Conservation (phyloP, 2,329 filamentous ascomycete species). For the Macrophomina phaseolina region DNA sequence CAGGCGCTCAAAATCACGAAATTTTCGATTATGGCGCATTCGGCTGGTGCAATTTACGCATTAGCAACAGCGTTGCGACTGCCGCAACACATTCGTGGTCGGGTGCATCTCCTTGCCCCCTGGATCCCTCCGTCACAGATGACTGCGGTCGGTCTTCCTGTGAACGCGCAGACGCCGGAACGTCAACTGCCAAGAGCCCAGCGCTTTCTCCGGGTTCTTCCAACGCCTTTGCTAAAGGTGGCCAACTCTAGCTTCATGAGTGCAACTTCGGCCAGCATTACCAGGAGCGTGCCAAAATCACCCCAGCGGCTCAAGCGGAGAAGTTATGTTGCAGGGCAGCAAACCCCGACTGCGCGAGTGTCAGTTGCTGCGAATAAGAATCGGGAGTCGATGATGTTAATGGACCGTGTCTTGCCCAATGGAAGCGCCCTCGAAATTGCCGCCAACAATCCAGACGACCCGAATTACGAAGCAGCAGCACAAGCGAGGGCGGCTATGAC, state of each 20-base stretch:
- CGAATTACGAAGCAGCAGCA: slow-evolving; percentile 39
- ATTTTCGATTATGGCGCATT: slow-evolving; percentile 95
- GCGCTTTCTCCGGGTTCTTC: slow-evolving; percentile 85
- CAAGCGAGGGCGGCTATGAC: slow-evolving; percentile 59
- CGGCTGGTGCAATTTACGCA: slow-evolving; percentile 96
- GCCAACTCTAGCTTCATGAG: slow-evolving; percentile 97
- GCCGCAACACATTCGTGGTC: slow-evolving; percentile 92
- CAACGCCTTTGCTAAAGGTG: slow-evolving; percentile 87
- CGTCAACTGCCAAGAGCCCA: slow-evolving; percentile 91
- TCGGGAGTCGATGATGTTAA: slow-evolving; percentile 55
- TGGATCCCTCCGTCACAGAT: slow-evolving; percentile 86
- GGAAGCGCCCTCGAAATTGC: slow-evolving; percentile 41
- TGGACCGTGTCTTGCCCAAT: slow-evolving; percentile 55
- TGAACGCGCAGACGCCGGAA: slow-evolving; percentile 72
- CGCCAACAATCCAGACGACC: slow-evolving; percentile 35
- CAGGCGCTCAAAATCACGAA: slow-evolving; percentile 90
- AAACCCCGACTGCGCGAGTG: slow-evolving; percentile 29
- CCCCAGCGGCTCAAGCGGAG: slow-evolving; percentile 30
- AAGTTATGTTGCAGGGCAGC: slow-evolving; percentile 32
- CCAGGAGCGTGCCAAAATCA: slow-evolving; percentile 56
- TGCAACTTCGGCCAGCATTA: slow-evolving; percentile 85
- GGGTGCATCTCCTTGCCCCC: slow-evolving; percentile 90
- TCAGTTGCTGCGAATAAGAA: slow-evolving; percentile 42
- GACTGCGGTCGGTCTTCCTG: slow-evolving; percentile 62
- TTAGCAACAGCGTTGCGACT: slow-evolving; percentile 93